Conservation (phyloP, 306 rosid genomes). For the Chamaecrista fasciculata region DNA sequence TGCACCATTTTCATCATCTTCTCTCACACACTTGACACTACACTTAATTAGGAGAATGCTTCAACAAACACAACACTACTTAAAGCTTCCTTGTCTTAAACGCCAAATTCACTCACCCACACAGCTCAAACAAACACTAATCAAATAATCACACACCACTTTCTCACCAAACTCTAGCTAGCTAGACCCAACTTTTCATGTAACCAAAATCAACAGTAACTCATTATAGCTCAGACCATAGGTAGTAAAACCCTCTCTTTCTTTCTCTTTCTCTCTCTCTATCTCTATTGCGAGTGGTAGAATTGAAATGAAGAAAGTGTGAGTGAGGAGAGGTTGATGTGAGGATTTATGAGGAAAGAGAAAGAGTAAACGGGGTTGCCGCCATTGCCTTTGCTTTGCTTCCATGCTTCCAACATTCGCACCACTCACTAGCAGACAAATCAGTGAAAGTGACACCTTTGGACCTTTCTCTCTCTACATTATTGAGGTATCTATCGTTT, state of each 20-base stretch:
- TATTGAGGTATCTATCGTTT: constrained; percentile 48
- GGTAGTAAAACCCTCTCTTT: neutral
- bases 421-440: constrained; percentile 60
- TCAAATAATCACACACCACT: neutral
- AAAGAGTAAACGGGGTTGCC: constrained; percentile 60
- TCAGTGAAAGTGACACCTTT: constrained; percentile 22
- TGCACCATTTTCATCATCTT: constrained; percentile 43
- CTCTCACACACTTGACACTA: no score
- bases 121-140: neutral
- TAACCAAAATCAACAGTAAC: constrained; percentile 1
- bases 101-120: constrained; percentile 40
- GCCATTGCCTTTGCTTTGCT: constrained; percentile 76
- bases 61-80: constrained; percentile 34
- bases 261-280: neutral
- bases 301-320: constrained; percentile 13
- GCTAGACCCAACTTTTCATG: constrained; percentile 14
- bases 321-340: constrained; percentile 26
- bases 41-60: constrained; percentile 26
- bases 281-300: constrained; percentile 21
- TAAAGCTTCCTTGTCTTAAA: constrained; percentile 35
- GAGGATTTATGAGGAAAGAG: constrained; percentile 43
- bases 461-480: constrained; percentile 36
- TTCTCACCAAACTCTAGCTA: constrained; percentile 18
- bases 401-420: constrained; percentile 96
- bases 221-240: neutral